These are phyloP conservation scores for Mycena capillaripes DNA, from an alignment of 768 basidiomycete species.

Conservation along the genomic window DNA sequence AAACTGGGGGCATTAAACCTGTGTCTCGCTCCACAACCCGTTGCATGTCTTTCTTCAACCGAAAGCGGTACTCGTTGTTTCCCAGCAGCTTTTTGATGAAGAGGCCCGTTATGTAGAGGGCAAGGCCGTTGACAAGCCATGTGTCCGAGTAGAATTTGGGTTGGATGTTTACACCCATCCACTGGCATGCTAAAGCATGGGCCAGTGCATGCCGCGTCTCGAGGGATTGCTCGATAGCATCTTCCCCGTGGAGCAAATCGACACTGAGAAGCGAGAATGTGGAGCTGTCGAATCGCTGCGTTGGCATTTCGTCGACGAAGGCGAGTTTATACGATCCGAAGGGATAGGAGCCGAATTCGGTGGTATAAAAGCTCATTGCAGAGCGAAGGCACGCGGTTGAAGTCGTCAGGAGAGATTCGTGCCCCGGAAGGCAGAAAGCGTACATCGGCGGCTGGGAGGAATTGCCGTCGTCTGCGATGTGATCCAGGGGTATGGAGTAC, in stretches of 20 bases:
- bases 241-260: conserved; percentile 89
- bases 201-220: conserved; percentile 90
- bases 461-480: conserved; percentile 70
- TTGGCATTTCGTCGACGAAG: conserved; percentile 91
- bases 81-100: conserved; percentile 91
- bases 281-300: conserved; percentile 87
- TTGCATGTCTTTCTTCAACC: conserved; percentile 96
- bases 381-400: conserved; percentile 85
- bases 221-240: conserved; percentile 93
- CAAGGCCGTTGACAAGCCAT: conserved; percentile 97
- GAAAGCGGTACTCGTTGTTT: conserved; percentile 96
- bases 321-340: conserved; percentile 95
- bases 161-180: conserved; percentile 97
- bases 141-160: conserved; percentile 94
- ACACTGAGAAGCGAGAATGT: conserved; percentile 84
- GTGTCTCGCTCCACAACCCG: conserved; percentile 90
- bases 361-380: conserved; percentile 93
- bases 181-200: conserved; percentile 94
- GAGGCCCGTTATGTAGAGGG: conserved; percentile 90
- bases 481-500: conserved; percentile 75
- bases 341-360: conserved; percentile 96
- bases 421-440: conserved; percentile 93
- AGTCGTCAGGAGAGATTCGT: conserved; percentile 76
- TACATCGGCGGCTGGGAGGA: conserved; percentile 84
- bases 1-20: conserved; percentile 92